Evolutionary conservation across 176 grass and related monocot genomes (phyloP), one percentile per base, ranked within the genome.

Genomic region (Cocos nucifera): DNA sequence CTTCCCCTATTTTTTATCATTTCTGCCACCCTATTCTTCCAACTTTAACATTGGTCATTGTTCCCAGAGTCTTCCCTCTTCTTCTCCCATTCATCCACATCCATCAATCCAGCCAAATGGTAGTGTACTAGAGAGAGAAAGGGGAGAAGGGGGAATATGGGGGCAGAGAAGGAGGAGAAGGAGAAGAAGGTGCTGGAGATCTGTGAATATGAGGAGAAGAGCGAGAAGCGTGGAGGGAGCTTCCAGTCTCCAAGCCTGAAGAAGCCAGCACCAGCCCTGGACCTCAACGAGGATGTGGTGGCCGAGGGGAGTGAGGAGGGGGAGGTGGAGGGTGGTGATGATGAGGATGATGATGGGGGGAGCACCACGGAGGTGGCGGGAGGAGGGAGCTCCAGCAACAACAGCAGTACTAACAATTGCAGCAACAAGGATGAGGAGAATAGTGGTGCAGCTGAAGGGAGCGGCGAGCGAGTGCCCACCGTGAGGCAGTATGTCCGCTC

Each of bases 201-300:
- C 67, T 51, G 23, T 56, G 78, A 82, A 17, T 72, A 75, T 3
- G 53, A 80, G 8, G 63, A 52, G 55, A 74, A 83, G 63, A 73
- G 72, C 27, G 35, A 64, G 12, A 72, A 27, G 2, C 54, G 51
- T 27, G 26, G n/a, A 3, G 19, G 14, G 3, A n/a, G 63, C 2
- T 16, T 15, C 10, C 35, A 14, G 35, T 49, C 52, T 26, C 48
- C 15, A 4, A 30, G 57, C 15, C 10, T 18, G 28, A 73, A 48
- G 58, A 73, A 49, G 48, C 74, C 19, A 39, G 62, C 50, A 29
- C 48, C 22, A 3, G 54, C 15, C 35, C 73, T 97, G 15, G 87
- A 97, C 65, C 81, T 97, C n/a, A 97, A 97, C 54, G 84, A 97
- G 60, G 66, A 53, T 18, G 32, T 71, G 3, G 39, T 54, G 0